phyloP scores from a whole-genome alignment of 176 grass and related monocot genomes.

The Aegilops sharonensis region DNA sequence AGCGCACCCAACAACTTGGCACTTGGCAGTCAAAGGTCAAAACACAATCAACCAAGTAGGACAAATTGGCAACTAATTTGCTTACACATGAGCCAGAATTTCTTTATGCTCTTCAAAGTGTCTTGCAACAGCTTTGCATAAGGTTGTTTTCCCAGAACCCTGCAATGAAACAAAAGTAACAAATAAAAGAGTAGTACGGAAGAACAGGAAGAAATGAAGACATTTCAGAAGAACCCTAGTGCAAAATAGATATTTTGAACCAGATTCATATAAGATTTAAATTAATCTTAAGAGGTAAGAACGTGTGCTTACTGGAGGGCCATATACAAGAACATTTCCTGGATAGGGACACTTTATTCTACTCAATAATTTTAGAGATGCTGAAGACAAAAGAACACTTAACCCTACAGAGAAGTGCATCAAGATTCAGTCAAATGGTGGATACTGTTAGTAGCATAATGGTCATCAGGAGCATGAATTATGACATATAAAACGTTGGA shows the following conservation, averaged over 20 bases:
- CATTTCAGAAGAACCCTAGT: neutral
- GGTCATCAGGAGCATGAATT: neutral
- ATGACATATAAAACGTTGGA: slow-evolving; percentile 5
- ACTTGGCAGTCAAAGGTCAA: slow-evolving; percentile 4
- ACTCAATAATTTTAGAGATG: slow-evolving; percentile 49
- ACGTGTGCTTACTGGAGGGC: slow-evolving; percentile 69
- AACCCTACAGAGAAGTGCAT: slow-evolving; percentile 41
- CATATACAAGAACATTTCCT: slow-evolving; percentile 79
- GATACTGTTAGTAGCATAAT: neutral
- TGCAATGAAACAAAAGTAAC: slow-evolving; percentile 38
- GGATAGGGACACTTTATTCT: slow-evolving; percentile 54
- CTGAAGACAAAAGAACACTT: slow-evolving; percentile 39
- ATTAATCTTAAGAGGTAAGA: slow-evolving; percentile 18
- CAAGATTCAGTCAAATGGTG: slow-evolving; percentile 8
- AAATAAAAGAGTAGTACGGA: neutral
- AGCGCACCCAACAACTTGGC: neutral
- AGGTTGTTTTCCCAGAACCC: slow-evolving; percentile 92
- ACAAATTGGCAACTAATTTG: slow-evolving; percentile 14
- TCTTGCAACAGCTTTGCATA: slow-evolving; percentile 65
- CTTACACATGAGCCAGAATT: slow-evolving; percentile 77
- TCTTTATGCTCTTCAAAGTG: slow-evolving; percentile 79
- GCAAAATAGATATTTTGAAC: neutral
- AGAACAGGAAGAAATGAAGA: neutral
- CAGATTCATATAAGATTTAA: slow-evolving; percentile 3
- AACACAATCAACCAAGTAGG: neutral